Evolutionary conservation across 1,284 basidiomycete species (phyloP).

Genomic region (Bjerkandera adusta): DNA sequence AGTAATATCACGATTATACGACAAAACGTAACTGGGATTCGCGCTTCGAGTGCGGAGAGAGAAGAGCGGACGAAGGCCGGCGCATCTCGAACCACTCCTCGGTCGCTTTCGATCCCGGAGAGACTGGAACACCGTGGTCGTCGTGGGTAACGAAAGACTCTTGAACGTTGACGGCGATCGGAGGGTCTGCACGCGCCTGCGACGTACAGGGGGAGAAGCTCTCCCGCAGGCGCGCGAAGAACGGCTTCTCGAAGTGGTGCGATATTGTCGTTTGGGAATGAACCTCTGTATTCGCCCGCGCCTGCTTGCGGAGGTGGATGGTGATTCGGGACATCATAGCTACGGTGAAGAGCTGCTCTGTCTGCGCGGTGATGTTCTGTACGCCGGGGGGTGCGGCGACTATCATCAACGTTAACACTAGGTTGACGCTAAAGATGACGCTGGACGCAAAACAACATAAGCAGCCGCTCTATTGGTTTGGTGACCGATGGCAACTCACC

Average conservation of each 20-base stretch:
- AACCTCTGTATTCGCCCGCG: conserved; percentile 1
- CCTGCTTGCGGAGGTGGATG: conserved; percentile 37
- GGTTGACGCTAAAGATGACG: conserved; percentile 45
- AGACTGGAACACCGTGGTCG: not conserved
- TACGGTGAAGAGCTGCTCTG: conserved; percentile 33
- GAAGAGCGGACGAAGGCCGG: too few relatives aligned
- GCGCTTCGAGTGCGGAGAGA: too few relatives aligned
- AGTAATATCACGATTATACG: too few relatives aligned
- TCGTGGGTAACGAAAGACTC: conserved; percentile 10
- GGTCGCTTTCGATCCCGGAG: too few relatives aligned
- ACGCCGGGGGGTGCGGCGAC: conserved; percentile 35
- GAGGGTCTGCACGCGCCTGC: too few relatives aligned
- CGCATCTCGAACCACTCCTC: conserved; percentile 6
- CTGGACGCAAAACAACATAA: conserved; percentile 24
- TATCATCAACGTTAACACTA: conserved; percentile 47
- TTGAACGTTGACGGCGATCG: conserved; percentile 8
- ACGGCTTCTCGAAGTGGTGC: too few relatives aligned
- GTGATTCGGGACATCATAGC: conserved; percentile 56
- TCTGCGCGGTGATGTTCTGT: conserved; percentile 49
- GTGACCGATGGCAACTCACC: conserved; percentile 25
- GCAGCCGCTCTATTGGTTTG: not conserved
- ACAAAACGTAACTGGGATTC: too few relatives aligned
- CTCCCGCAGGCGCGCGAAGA: too few relatives aligned
- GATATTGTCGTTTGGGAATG: too few relatives aligned
- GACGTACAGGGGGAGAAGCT: too few relatives aligned